Percentiles rank a stretch among this genome's conserved stretches.
Conservation (phyloP, 441 rosid species). For the California macrophylla region DNA sequence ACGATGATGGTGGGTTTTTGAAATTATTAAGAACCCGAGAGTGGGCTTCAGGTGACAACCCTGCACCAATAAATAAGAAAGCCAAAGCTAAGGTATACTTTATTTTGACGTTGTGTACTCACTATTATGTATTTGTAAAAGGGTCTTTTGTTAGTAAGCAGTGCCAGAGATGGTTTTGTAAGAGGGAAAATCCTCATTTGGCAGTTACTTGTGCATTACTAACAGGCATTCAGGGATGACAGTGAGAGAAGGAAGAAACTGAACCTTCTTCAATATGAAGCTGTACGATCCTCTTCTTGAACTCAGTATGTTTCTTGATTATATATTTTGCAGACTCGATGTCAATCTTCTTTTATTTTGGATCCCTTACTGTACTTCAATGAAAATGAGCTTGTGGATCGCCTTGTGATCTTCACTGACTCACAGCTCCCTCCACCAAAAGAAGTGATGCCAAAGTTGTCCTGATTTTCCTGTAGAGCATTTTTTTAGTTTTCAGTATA, state of each 20-base stretch:
- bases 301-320: conserved; percentile 26
- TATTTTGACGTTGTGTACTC: neutral
- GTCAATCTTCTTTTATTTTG: neutral
- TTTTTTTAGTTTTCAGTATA: too few relatives aligned
- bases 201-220: conserved; percentile 15
- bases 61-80: conserved; percentile 71
- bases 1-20: conserved; percentile 59
- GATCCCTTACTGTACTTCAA: neutral
- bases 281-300: conserved; percentile 50
- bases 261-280: conserved; percentile 75
- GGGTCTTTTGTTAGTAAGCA: neutral
- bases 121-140: neutral
- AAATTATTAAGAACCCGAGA: conserved; percentile 59
- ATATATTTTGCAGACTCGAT: conserved; percentile 5
- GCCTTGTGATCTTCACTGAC: neutral
- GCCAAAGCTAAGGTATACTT: conserved; percentile 46
- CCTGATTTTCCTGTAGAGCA: neutral
- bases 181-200: neutral
- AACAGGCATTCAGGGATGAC: conserved; percentile 60
- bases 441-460: neutral
- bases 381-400: neutral
- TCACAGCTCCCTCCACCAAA: neutral
- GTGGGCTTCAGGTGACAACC: conserved; percentile 54
- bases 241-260: conserved; percentile 73
- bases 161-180: neutral